Conservation (phyloP, 2,329 filamentous ascomycete genomes). For the Pyricularia sp. region DNA sequence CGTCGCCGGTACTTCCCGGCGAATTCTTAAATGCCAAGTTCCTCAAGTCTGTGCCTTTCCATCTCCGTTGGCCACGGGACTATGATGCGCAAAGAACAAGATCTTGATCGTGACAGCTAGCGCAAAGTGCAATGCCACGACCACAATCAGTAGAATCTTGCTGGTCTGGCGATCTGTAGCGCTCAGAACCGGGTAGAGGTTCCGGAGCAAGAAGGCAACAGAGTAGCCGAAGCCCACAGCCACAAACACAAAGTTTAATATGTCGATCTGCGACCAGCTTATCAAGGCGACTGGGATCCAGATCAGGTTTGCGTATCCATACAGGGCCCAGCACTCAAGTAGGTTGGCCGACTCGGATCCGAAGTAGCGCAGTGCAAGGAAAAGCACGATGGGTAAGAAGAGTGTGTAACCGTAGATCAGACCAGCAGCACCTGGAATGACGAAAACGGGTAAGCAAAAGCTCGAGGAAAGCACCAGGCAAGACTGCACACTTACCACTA, state of each 20-base stretch:
- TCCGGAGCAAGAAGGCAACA: slow-evolving; percentile 75
- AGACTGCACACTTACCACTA: slow-evolving; percentile 50
- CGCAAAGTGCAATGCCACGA: slow-evolving; percentile 80
- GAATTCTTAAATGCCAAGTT: neutral
- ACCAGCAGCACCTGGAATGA: slow-evolving; percentile 55
- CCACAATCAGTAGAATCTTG: slow-evolving; percentile 75
- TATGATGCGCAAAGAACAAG: slow-evolving; percentile 83
- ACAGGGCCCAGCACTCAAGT: slow-evolving; percentile 90
- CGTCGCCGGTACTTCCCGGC: neutral
- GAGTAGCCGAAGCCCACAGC: slow-evolving; percentile 75
- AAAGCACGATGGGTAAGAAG: slow-evolving; percentile 75
- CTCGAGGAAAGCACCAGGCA: neutral
- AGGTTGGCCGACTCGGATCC: slow-evolving; percentile 88
- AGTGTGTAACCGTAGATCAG: slow-evolving; percentile 93
- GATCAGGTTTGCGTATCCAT: slow-evolving; percentile 93
- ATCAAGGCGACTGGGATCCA: slow-evolving; percentile 94
- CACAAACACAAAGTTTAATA: slow-evolving; percentile 91
- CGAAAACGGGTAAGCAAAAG: neutral
- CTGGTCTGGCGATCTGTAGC: slow-evolving; percentile 89
- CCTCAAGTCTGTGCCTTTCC: neutral
- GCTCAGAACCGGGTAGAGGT: slow-evolving; percentile 83
- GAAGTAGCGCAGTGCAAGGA: slow-evolving; percentile 88
- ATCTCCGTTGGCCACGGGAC: slow-evolving; percentile 29
- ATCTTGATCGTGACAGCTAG: slow-evolving; percentile 92
- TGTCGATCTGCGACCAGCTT: slow-evolving; percentile 76